Conservation (phyloP, 2,329 filamentous ascomycete species). For the Ceratocystis harringtonii region DNA sequence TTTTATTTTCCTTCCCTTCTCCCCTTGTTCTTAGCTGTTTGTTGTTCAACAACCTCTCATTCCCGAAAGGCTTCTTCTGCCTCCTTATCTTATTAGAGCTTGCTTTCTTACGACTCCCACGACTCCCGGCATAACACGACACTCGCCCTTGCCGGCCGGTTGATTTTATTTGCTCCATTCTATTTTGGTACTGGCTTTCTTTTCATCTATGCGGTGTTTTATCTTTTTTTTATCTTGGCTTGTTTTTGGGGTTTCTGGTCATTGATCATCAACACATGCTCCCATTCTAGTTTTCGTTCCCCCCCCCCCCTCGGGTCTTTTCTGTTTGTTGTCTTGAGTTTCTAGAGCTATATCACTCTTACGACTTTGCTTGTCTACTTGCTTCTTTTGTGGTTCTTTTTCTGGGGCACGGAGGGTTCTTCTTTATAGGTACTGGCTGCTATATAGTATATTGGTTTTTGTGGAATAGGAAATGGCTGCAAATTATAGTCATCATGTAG, state of each 20-base stretch:
- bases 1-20: background rate
- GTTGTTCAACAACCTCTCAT: background rate
- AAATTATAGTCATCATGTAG: background rate
- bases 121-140: background rate
- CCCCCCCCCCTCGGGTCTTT: background rate
- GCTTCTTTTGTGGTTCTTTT: constrained; percentile 1
- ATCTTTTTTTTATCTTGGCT: constrained; percentile 5
- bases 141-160: background rate
- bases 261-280: background rate
- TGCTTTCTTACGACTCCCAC: background rate
- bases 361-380: background rate
- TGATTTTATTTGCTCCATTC: background rate
- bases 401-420: background rate
- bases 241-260: constrained; percentile 1
- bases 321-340: background rate
- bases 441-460: background rate
- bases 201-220: constrained; percentile 13
- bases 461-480: background rate
- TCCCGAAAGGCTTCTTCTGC: background rate
- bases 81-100: constrained; percentile 1
- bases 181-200: constrained; percentile 3
- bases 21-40: background rate
- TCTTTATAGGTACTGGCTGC: background rate
- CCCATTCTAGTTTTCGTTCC: background rate
- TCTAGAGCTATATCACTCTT: background rate